Percentiles rank a stretch among this genome's conserved stretches.
Conservation (phyloP, 116 monocot genomes). For the Phalaenopsis hybrid region DNA sequence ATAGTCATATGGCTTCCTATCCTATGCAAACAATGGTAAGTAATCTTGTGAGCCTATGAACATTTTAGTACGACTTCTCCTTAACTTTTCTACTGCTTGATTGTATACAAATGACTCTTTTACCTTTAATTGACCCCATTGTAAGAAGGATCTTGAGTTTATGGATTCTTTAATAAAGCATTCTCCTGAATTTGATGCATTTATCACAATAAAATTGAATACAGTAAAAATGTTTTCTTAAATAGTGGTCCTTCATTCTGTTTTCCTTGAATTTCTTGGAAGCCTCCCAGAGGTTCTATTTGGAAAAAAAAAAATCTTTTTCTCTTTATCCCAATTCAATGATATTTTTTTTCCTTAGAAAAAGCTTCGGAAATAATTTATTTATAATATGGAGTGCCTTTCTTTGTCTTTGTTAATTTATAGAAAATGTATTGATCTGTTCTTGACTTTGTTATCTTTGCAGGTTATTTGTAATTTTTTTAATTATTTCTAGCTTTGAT, state of each 20-base stretch:
- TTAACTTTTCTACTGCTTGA: background rate
- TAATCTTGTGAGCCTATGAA: background rate
- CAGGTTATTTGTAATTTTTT: background rate
- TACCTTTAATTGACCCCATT: background rate
- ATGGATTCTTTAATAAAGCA: background rate
- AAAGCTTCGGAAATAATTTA: background rate
- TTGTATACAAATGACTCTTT: background rate
- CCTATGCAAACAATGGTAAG: slow-evolving; percentile 40
- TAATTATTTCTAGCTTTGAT: background rate
- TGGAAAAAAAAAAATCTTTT: background rate
- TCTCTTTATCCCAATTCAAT: background rate
- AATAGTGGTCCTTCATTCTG: background rate
- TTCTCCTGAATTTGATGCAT: background rate
- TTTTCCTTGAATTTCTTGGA: slow-evolving; percentile 4
- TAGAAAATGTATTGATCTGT: background rate
- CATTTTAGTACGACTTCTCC: background rate
- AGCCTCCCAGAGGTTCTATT: slow-evolving; percentile 8
- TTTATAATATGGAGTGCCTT: no score
- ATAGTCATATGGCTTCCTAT: slow-evolving; percentile 20
- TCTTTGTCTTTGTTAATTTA: background rate
- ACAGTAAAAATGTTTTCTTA: background rate
- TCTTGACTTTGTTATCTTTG: background rate
- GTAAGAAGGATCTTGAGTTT: background rate
- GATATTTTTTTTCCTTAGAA: background rate
- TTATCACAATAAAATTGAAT: background rate